phyloP scores from a whole-genome alignment of 805 yeast genomes.

The Yamadazyma endophytica region DNA sequence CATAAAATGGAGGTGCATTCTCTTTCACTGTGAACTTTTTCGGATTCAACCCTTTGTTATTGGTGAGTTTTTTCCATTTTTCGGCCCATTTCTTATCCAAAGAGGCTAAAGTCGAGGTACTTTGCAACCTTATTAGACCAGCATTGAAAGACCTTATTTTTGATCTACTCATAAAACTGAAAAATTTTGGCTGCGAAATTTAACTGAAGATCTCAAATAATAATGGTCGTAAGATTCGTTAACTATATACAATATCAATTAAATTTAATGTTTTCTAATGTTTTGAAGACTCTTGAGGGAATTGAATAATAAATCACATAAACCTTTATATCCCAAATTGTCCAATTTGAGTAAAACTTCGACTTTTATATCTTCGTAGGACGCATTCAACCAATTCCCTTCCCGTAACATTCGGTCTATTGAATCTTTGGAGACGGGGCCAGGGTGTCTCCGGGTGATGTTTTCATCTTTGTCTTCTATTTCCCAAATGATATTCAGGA shows the following conservation, averaged over 20 bases:
- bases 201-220: too few species aligned
- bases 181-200: too few species aligned
- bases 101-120: constrained; percentile 2
- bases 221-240: too few species aligned
- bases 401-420: constrained; percentile 27
- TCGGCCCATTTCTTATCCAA: constrained; percentile 50
- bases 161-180: too few species aligned
- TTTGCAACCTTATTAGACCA: too few species aligned
- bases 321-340: constrained; percentile 42
- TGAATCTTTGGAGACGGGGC: constrained; percentile 47
- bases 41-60: constrained; percentile 34
- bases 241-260: too few species aligned
- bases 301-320: constrained; percentile 47
- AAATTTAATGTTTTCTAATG: too few species aligned
- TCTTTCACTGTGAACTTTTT: constrained; percentile 14
- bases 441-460: constrained; percentile 41
- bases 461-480: constrained; percentile 39
- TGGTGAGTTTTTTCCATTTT: constrained; percentile 40
- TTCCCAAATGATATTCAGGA: constrained; percentile 41
- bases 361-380: constrained; percentile 44
- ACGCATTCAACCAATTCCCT: constrained; percentile 33
- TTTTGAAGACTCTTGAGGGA: constrained; percentile 41
- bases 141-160: too few species aligned
- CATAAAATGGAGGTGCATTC: constrained; percentile 40
- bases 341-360: constrained; percentile 41